phyloP scores from a whole-genome alignment of 78 protist species.

The slime mould (Dictyostelium discoideum) region dicty_2.7 NC_007090.3:2036501-2037000 shows the following conservation, averaged over 20 bases:
- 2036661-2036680: slow-evolving; percentile 29
- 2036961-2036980: not conserved
- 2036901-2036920: slow-evolving; percentile 44
- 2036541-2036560: not conserved
- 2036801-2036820: not conserved
- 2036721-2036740: not conserved
- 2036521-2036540: not conserved
- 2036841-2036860: not conserved
- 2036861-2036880: slow-evolving; percentile 16
- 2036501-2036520: not conserved
- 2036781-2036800: no score
- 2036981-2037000: slow-evolving; percentile 16
- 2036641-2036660: slow-evolving; percentile 79
- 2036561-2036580: slow-evolving; percentile 40
- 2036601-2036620: not conserved
- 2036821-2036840: not conserved
- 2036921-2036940: not conserved
- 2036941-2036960: slow-evolving; percentile 8
- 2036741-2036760: not conserved
- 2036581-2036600: not conserved
- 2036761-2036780: no score
- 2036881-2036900: slow-evolving; percentile 54
- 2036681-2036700: not conserved
- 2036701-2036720: not conserved
- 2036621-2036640: slow-evolving; percentile 69